Evolutionary conservation across 176 grass and related monocot species (phyloP), one percentile per base, ranked within the genome.

Genomic region (Musa beccarii): DNA sequence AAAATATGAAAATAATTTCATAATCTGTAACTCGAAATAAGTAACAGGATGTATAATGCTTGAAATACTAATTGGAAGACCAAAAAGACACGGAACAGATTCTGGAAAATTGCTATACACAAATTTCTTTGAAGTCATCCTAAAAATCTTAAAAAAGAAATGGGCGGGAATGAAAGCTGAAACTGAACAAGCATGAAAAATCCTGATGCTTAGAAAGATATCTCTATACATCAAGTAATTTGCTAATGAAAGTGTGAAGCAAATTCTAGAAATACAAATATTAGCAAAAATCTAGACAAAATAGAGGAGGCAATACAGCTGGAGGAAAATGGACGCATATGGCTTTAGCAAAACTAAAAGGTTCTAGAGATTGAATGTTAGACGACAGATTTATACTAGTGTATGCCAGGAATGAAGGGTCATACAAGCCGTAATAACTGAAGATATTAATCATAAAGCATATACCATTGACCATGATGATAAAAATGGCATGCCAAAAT

Each of bases 401-500:
- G 3, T 51, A 51, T 70, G 49, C 20, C 15, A 20, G 2, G 12
- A 2, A 49, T 70, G 9, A 49, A 52, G 59, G 20, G 7, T 52
- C 49, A 65, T 65, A 21, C 59, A 28, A 65, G 15, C 13, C 14
- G 10, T 52, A 80, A 59, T 67, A 68, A 23, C 19, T 57, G 72
- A 56, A 57, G 20, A 81, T 75, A 63, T 9, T 23, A 62, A 53
- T 21, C 51, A 73, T 73, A 73, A 66, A 88, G 54, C 61, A 64
- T n/a, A 83, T 98, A 98, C 96, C 96, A 73, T 99, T 99, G 76
- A 99, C 91, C 66, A 92, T 78, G 69, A 99, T 95, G 75, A 95
- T 83, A 78, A 99, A 99, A 80, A 95, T 84, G 24, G 89, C 86
- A 81, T 99, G 96, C 96, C 96, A 99, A 87, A 99, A 99, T 81